A percentile compares a stretch with the other conserved stretches of the same genome.
Conservation (phyloP, 2,329 filamentous ascomycete species). For the Ilyonectria sp. region DNA sequence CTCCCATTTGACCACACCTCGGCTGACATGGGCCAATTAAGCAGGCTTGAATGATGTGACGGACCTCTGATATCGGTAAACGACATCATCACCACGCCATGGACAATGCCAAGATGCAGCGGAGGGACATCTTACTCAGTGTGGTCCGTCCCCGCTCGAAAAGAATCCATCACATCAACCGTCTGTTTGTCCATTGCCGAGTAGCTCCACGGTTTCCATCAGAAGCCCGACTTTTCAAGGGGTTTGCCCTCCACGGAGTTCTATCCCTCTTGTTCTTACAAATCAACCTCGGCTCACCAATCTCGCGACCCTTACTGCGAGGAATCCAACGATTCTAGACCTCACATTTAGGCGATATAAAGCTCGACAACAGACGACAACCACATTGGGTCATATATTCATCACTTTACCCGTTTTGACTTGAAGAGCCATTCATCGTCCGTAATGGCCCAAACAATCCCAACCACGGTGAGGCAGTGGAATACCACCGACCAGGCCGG, state of each 20-base stretch:
- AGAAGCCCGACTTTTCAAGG: slow-evolving; percentile 4
- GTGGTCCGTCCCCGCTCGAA: neutral
- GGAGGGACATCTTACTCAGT: neutral
- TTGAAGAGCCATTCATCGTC: slow-evolving; percentile 3
- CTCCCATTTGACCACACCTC: neutral
- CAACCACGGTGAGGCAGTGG: slow-evolving; percentile 70
- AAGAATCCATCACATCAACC: slow-evolving; percentile 13
- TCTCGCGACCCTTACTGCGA: neutral
- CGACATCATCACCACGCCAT: slow-evolving; percentile 9
- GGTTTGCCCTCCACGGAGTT: neutral
- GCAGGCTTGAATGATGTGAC: neutral
- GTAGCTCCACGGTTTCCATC: slow-evolving; percentile 19
- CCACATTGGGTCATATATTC: neutral
- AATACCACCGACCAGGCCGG: slow-evolving; percentile 58
- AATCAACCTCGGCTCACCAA: slow-evolving; percentile 6
- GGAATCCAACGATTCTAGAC: neutral
- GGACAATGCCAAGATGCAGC: neutral
- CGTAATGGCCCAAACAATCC: slow-evolving; percentile 48
- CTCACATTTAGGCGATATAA: neutral
- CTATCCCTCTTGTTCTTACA: slow-evolving; percentile 21
- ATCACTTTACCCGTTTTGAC: slow-evolving; percentile 1
- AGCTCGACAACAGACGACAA: neutral
- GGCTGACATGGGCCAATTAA: slow-evolving; percentile 3
- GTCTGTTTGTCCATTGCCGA: neutral
- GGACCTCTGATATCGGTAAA: neutral